These are phyloP conservation scores for Erigeron canadensis DNA, from an alignment of 129 eudicot genomes.

Conservation along the genomic window DNA sequence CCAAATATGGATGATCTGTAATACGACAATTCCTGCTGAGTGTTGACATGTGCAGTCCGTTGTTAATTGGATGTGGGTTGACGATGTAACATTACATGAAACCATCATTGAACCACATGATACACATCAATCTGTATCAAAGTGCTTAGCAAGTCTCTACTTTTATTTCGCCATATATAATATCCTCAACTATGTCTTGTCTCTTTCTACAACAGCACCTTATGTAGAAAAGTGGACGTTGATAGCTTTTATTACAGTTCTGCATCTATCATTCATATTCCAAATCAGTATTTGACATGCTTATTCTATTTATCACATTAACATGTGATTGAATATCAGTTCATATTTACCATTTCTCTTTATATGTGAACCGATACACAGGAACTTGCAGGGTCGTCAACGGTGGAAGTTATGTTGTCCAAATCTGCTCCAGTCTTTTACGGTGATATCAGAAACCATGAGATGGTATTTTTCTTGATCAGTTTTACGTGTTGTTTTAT, in stretches of 20 bases:
- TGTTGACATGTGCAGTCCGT: background rate
- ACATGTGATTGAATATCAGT: background rate
- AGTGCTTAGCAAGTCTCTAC: conserved; percentile 2
- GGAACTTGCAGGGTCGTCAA: conserved; percentile 68
- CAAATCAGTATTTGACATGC: background rate
- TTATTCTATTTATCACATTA: background rate
- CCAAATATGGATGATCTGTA: background rate
- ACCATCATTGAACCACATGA: conserved; percentile 14
- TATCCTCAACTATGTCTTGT: background rate
- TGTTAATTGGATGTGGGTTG: background rate
- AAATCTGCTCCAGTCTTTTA: conserved; percentile 75
- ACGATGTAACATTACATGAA: background rate
- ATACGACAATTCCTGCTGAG: background rate
- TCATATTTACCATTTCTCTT: background rate
- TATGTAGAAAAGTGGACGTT: background rate
- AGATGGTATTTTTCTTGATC: conserved; percentile 55
- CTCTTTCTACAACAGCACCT: conserved; percentile 1
- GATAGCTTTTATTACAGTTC: background rate
- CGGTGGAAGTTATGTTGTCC: conserved; percentile 87
- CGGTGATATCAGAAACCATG: conserved; percentile 95
- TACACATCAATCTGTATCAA: conserved; percentile 8
- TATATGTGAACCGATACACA: conserved; percentile 23
- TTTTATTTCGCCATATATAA: background rate
- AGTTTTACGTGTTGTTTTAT: conserved; percentile 7
- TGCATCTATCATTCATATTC: conserved; percentile 14